Conservation (phyloP, 495 filamentous ascomycete species). For the Lasiosphaeriaceae sp. region DNA sequence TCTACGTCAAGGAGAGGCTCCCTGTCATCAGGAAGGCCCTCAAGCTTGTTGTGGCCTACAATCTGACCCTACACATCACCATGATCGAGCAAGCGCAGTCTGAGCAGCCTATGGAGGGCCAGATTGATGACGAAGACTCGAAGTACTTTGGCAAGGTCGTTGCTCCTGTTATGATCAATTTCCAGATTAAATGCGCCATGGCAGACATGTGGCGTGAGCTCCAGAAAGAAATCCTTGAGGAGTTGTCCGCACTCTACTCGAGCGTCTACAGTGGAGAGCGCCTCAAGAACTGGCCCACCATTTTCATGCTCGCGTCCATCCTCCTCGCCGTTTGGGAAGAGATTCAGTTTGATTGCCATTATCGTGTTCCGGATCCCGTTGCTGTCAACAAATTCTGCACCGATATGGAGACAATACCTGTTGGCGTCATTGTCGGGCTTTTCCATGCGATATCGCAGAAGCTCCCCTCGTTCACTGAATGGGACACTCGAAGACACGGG, state of each 20-base stretch:
- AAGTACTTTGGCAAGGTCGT: conserved; percentile 83
- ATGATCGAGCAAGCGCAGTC: conserved; percentile 84
- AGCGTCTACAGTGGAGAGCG: conserved; percentile 92
- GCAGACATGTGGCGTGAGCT: conserved; percentile 95
- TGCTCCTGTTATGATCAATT: conserved; percentile 96
- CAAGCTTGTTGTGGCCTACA: conserved; percentile 89
- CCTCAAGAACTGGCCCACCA: conserved; percentile 95
- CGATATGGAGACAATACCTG: conserved; percentile 91
- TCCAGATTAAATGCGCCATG: conserved; percentile 93
- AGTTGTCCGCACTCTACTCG: conserved; percentile 83
- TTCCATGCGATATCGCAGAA: conserved; percentile 97
- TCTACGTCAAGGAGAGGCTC: conserved; percentile 75
- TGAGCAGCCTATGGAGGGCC: conserved; percentile 70
- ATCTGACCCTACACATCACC: conserved; percentile 85
- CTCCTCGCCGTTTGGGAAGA: conserved; percentile 91
- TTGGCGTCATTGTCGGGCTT: conserved; percentile 88
- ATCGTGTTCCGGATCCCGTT: conserved; percentile 75
- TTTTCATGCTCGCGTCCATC: conserved; percentile 90
- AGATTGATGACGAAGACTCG: conserved; percentile 72
- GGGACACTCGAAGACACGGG: conserved; percentile 85
- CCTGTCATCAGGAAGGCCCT: conserved; percentile 87
- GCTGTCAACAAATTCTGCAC: conserved; percentile 87
- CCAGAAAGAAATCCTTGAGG: conserved; percentile 89
- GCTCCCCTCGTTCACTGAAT: conserved; percentile 81
- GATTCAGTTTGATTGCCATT: conserved; percentile 96